Base-by-base conservation (phyloP, 768 basidiomycete species). In the Boletus bicolor region DNA sequence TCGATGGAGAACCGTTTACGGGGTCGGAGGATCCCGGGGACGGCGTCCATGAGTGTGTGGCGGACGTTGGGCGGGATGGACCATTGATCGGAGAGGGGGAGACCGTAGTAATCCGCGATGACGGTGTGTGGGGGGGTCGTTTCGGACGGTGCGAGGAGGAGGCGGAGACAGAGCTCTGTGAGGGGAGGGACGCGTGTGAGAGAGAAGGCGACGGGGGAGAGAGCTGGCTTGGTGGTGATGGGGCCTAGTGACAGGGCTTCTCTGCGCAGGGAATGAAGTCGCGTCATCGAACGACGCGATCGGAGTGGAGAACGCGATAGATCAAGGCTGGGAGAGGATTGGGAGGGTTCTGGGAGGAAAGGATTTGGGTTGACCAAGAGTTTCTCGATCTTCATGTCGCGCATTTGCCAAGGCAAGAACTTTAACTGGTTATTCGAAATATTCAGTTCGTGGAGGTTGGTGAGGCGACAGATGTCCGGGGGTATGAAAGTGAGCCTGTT, bases 381-480 rank as follows among this genome's bases (percentile, higher is more conserved):
- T 9, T 65, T 73, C 19, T 64, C 64, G 1, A 89, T 72, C n/a
- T 66, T 74, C 80, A 88, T 82, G 32, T 71, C 64, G n/a, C 78
- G 67, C 65, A 90, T 78, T 64, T 90, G 87, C 7, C 83, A 78
- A 14, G 89, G 89, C 0, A 91, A 68, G 66, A 79, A 86, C 52
- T 66, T 62, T 2, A 90, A 69, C 34, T 71, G 67, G 66, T 91
- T 91, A 51, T 77, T 75, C 0, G 84, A 75, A 4, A 91, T 62
- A 56, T 88, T 86, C 7, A 91, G 75, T 43, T 84, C 79, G 47
- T 74, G 74, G 3, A 91, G 76, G 47, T 79, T 78, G 9, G 64
- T 72, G 17, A 90, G 73, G 7, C 72, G 72, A 19, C 69, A 73
- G 36, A 91, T 84, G 49, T 86, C 86, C 0, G 88, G 81, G 2